Percentiles rank a stretch among this genome's conserved stretches.
These are phyloP conservation scores for Oleoguttula mirabilis DNA, from an alignment of 495 filamentous ascomycete genomes.

Conservation along the genomic window DNA sequence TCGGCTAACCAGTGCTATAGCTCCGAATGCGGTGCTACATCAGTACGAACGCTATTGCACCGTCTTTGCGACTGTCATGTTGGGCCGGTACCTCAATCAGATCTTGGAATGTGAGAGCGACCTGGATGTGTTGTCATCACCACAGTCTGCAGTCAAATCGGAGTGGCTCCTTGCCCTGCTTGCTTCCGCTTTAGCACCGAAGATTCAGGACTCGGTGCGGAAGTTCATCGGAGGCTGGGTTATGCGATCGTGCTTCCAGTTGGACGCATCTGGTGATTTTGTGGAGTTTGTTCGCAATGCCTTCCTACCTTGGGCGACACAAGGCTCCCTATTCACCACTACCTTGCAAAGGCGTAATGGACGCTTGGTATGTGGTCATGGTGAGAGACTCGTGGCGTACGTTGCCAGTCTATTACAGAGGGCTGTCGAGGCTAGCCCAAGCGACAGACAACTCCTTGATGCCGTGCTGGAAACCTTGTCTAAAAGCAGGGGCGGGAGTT, in stretches of 20 bases:
- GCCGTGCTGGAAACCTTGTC: constrained; percentile 18
- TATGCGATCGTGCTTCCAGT: constrained; percentile 19
- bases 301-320: constrained; percentile 31
- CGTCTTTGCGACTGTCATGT: constrained; percentile 30
- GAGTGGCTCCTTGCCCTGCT: constrained; percentile 24
- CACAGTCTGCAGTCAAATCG: constrained; percentile 12
- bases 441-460: constrained; percentile 5
- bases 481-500: constrained; percentile 17
- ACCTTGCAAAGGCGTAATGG: constrained; percentile 17
- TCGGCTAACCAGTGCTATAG: too few relatives aligned
- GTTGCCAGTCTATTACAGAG: constrained; percentile 14
- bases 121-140: constrained; percentile 19
- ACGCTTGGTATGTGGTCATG: constrained; percentile 22
- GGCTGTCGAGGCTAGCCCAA: not conserved
- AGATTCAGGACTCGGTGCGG: constrained; percentile 28
- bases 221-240: constrained; percentile 30
- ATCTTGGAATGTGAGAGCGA: constrained; percentile 29
- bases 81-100: constrained; percentile 33
- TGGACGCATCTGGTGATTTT: constrained; percentile 4
- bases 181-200: constrained; percentile 20
- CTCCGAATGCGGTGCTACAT: constrained; percentile 2
- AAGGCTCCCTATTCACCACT: constrained; percentile 28
- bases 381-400: constrained; percentile 19
- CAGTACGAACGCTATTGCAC: constrained; percentile 28
- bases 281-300: constrained; percentile 20